Base-by-base conservation (phyloP, 345 rosid species). In the Mallotus nudiflorus region DNA sequence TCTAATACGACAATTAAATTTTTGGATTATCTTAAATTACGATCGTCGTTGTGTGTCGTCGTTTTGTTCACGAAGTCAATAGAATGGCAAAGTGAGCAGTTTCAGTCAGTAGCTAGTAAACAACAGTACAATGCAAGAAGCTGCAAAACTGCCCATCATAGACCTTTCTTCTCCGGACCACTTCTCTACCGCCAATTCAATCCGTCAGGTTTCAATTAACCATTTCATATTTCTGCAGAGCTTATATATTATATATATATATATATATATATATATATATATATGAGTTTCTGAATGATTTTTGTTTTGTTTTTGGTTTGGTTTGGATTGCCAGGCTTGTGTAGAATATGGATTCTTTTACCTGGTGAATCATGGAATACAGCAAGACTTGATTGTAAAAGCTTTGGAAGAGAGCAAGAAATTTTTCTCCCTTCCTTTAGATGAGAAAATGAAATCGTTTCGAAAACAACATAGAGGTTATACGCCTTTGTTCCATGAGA, bases 261-360 rank as follows among this genome's bases (percentile, higher is more conserved):
- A n/a, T n/a, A n/a, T n/a, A n/a, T n/a, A n/a, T n/a, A n/a, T n/a
- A n/a, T n/a, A n/a, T n/a, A n/a, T n/a, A n/a, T n/a, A n/a, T 33
- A 6, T 6, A 33, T 33, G 37, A 33, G 37, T n/a, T 33, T 33
- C 37, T 33, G 37, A 33, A 33, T 33, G n/a, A n/a, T n/a, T n/a
- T n/a, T n/a, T n/a, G n/a, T n/a, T n/a, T n/a, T n/a, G n/a, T n/a
- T n/a, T n/a, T n/a, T n/a, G n/a, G n/a, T n/a, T n/a, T n/a, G n/a
- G n/a, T n/a, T n/a, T n/a, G n/a, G n/a, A n/a, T n/a, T n/a, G n/a
- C 15, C 68, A 92, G 98, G 98, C 93, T 16, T 90, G 95, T 54
- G 29, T 78, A 14, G 89, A 89, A 20, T 75, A 82, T 71, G 96
- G 97, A n/a, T 93, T 89, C 89, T 93, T 91, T 76, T 93, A 87